Conservation (phyloP, 164 flowering plant species). For the Sextonia rubra region DNA sequence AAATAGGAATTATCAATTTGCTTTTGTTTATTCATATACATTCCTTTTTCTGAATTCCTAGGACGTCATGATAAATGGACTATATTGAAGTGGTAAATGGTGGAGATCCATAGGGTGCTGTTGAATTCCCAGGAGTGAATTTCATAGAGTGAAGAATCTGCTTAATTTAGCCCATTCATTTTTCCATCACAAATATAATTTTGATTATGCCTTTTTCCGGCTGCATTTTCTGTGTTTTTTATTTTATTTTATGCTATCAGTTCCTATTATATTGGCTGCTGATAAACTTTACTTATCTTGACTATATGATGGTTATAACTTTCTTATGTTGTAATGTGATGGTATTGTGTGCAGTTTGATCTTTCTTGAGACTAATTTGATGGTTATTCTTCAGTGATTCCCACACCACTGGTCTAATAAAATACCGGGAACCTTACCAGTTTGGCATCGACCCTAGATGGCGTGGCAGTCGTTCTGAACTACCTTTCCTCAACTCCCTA, state of each 20-base stretch:
- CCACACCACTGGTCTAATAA: conserved; percentile 54
- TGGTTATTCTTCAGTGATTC: conserved; percentile 53
- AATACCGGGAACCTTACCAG: conserved; percentile 70
- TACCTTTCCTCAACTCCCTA: conserved; percentile 86
- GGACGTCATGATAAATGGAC: no score
- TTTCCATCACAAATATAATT: no score
- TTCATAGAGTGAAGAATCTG: no score
- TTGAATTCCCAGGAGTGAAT: no score
- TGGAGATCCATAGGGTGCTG: no score
- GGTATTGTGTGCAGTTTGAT: not conserved
- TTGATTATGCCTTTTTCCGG: not conserved
- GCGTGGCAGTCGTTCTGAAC: conserved; percentile 95
- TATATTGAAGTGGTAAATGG: no score
- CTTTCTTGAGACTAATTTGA: not conserved
- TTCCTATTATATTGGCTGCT: not conserved
- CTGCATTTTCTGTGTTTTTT: no score
- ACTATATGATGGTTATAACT: not conserved
- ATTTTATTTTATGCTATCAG: not conserved
- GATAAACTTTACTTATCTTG: not conserved
- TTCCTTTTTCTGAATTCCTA: no score
- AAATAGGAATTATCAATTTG: no score
- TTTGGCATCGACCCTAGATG: conserved; percentile 97
- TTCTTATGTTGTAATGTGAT: not conserved
- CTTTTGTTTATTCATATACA: no score
- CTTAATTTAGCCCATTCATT: no score